Evolutionary conservation across 2,329 filamentous ascomycete species (phyloP), one percentile per base, ranked within the genome.

Genomic region (Ascochyta fabae): DNA sequence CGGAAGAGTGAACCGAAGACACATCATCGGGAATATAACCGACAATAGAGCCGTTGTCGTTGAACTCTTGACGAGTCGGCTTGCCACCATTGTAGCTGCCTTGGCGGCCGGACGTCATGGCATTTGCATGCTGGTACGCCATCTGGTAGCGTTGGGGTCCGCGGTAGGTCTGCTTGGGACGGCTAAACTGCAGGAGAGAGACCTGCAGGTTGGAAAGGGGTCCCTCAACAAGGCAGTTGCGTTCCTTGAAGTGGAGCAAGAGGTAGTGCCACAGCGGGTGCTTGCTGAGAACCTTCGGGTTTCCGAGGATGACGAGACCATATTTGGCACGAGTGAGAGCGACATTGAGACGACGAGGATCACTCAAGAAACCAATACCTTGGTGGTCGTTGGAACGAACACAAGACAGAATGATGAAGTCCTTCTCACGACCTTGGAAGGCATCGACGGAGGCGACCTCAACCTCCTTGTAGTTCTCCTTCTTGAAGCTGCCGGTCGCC

Each of bases 371-470:
- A 79, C 95, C 95, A 68, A 99, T 99, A 64, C 95, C 95, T 76
- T 99, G 95, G 75, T 98, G 96, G 69, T 99, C 95, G 74, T 99
- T 99, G 73, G 94, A 98, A 73, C 95, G 91, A 46, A 99, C 95
- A 72, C 95, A 99, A 59, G 95, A 98, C 29, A 99, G 83, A 35
- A 99, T 93, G 69, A 99, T 99, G 71, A 96, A 99, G 73, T 99
- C 95, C 80, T 99, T 99, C 79, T 99, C 95, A 81, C 95, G 90
- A 48, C 95, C 95, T 75, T 99, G 95, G 84, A 99, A 99, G 19
- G 95, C 95, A 80, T 99, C 95, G 34, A 99, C 95, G 0, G 94
- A 98, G 4, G 95, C 95, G 36, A 99, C 95, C 76, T 99, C 95
- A 23, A 99, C 94, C 71, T 98, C 94, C 79, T 98, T 98, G 83